Evolutionary conservation across 2,329 filamentous ascomycete genomes (phyloP).

Genomic region (Fusarium sterilihyphosum): DNA sequence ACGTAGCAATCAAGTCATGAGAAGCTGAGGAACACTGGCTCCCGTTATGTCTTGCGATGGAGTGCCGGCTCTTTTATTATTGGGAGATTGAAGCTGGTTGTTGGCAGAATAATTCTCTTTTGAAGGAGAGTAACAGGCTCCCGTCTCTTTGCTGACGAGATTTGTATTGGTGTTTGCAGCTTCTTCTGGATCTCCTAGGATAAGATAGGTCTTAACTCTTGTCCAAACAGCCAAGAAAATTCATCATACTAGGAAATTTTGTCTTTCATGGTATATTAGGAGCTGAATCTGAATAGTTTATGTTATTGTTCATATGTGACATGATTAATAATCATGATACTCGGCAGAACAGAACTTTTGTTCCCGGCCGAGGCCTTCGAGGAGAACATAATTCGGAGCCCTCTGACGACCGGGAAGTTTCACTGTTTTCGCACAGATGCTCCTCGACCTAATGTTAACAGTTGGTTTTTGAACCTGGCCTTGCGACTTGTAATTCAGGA

Average conservation of each 20-base stretch:
- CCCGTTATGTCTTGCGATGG: neutral
- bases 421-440: neutral
- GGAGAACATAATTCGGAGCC: neutral
- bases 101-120: neutral
- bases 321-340: neutral
- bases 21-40: neutral
- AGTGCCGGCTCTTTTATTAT: neutral
- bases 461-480: neutral
- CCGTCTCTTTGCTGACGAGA: neutral
- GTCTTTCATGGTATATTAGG: neutral
- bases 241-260: neutral
- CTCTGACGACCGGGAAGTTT: neutral
- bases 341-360: neutral
- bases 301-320: no score
- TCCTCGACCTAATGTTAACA: neutral
- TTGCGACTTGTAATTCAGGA: neutral
- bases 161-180: neutral
- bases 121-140: neutral
- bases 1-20: no score
- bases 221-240: neutral
- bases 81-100: neutral
- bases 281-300: neutral
- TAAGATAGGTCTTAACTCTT: neutral
- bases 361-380: neutral
- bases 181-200: no score